Base-by-base conservation (phyloP, 2,329 filamentous ascomycete genomes). In the Exophiala sp. region DNA sequence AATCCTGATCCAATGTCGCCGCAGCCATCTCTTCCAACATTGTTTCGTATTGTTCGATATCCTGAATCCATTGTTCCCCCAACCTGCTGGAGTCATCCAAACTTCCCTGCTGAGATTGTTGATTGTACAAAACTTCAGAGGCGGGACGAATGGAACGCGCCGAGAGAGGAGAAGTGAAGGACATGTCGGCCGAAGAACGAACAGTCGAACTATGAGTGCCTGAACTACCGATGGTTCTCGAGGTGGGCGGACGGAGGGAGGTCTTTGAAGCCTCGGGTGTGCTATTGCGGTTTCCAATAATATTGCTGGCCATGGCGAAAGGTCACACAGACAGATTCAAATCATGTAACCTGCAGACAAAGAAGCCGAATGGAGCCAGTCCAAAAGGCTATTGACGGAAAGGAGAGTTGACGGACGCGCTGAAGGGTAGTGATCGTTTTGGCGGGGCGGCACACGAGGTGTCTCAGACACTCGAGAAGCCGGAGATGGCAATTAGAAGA, bases 1-100 rank as follows among this genome's bases (percentile, higher is more conserved):
- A 99, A 69, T 99, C 94, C 76, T 99, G 94, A 69, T 99, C 94
- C 50, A 97, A 78, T n/a, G 94, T 97, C 24, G 94, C 94, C 32
- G 92, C 91, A 40, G 94, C 94, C 94, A 99, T 99, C 71, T 99
- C 94, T 73, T 97, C 94, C 66, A 99, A 75, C 1, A 94, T 99
- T n/a, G 86, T 95, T 78, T 99, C 94, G 67, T 96, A 96, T 72
- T 97, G 92, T 70, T 99, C 94, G 64, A 99, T 97, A 67, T 99
- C 94, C 52, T 92, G 91, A 65, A 99, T 92, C 94, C 94, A 99
- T 73, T 99, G 91, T 76, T 96, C 91, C 47, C 92, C 91, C 61
- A 92, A 88, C 73, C 91, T 92, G 71, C 97, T 94, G 8, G 88
- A 84, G 72, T 97, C 94, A 59, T 96, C 91, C 16, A 82, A 74